These are phyloP conservation scores for Paratinospora sagittata DNA, from an alignment of 164 flowering plant species.

Conservation along the genomic window DNA sequence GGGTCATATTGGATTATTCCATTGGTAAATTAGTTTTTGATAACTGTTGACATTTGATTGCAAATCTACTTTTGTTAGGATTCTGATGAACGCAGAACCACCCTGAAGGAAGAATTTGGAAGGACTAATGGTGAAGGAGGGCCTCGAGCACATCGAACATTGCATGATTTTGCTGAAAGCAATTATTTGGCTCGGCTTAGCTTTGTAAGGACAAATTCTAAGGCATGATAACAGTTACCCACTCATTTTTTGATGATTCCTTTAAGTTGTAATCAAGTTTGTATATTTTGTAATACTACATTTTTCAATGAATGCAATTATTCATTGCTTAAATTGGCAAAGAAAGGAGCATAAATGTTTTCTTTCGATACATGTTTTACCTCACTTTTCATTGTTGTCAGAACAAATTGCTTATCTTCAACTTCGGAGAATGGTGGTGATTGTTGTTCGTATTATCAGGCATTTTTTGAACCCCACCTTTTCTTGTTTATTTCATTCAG, in stretches of 20 bases:
- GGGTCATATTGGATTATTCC: no score
- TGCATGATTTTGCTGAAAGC: conserved; percentile 96
- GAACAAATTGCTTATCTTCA: background rate
- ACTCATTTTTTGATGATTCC: background rate
- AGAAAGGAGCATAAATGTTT: background rate
- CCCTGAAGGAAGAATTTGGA: conserved; percentile 47
- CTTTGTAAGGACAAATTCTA: conserved; percentile 43
- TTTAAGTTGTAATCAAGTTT: background rate
- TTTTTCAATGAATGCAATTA: background rate
- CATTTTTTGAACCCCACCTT: no score
- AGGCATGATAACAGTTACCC: conserved; percentile 19
- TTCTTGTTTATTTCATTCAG: no score
- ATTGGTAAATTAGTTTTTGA: no score
- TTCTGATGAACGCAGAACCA: conserved; percentile 42
- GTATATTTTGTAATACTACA: background rate
- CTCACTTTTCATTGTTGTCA: background rate
- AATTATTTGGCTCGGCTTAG: conserved; percentile 68
- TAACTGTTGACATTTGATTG: background rate
- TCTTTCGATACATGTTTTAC: background rate
- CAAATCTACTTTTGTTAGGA: conserved; percentile 18
- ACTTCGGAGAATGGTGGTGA: no score
- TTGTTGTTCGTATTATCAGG: background rate
- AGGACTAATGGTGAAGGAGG: conserved; percentile 45
- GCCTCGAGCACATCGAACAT: conserved; percentile 47
- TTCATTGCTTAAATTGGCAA: background rate